Conservation (phyloP, 768 basidiomycete genomes). For the Royoungia palumana region DNA sequence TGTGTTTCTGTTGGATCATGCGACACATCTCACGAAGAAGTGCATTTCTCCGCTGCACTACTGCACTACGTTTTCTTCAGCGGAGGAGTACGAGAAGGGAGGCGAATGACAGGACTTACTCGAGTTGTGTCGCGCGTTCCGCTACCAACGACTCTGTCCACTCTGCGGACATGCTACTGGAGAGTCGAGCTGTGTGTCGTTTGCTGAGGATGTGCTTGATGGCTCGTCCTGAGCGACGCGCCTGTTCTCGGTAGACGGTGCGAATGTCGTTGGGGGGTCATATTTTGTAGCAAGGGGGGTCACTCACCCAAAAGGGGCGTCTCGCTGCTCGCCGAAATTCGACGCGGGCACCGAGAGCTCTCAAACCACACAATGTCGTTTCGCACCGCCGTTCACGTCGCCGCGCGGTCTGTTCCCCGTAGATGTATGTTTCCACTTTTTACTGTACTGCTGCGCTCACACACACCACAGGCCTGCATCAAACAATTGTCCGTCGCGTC, state of each 20-base stretch:
- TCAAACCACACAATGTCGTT: slow-evolving; percentile 13
- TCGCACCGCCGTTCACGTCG: slow-evolving; percentile 10
- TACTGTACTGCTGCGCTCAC: background rate
- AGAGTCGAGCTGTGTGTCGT: background rate
- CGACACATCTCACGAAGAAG: slow-evolving; percentile 69
- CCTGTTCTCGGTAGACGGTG: background rate
- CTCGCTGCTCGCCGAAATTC: background rate
- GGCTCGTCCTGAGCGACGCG: slow-evolving; percentile 2
- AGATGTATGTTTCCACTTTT: slow-evolving; percentile 21
- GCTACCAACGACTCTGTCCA: slow-evolving; percentile 36
- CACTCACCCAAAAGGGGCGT: background rate
- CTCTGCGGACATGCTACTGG: slow-evolving; percentile 21
- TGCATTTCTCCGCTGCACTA: slow-evolving; percentile 63
- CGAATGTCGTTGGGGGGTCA: slow-evolving; percentile 10
- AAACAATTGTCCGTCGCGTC: slow-evolving; percentile 48
- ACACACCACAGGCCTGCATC: slow-evolving; percentile 42
- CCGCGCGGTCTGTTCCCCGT: slow-evolving; percentile 10
- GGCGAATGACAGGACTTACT: slow-evolving; percentile 21
- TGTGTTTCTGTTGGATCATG: slow-evolving; percentile 55
- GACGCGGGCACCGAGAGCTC: background rate
- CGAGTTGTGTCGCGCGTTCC: slow-evolving; percentile 34
- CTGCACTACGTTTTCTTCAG: slow-evolving; percentile 41
- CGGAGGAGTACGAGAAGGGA: background rate
- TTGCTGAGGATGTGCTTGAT: background rate
- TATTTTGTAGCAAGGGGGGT: slow-evolving; percentile 9